Evolutionary conservation across 1,139 yeast species (phyloP), one percentile per base, ranked within the genome.

Genomic region (Hyphopichia fennica): DNA sequence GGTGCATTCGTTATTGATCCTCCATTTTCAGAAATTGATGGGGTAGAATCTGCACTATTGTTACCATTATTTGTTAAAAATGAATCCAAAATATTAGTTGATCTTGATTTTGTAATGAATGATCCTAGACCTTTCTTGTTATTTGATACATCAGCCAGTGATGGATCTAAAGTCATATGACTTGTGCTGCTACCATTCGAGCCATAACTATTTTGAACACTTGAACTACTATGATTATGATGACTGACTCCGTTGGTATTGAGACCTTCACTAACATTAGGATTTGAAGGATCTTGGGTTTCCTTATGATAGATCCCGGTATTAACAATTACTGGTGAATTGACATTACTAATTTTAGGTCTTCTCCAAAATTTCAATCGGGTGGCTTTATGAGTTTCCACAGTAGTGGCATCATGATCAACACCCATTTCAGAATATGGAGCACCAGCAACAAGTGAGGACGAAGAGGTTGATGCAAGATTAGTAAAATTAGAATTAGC

Each of bases 361-460:
- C 80, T 62, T 56, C 80, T 68, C 84, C 84, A 79, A 55, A 79
- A 79, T 52, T 68, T 75, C 47, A 75, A 62, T 44, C 74, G 60
- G 1, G 77, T 72, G 4, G 79, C 77, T 50, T 67, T 69, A 43
- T 70, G 74, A 1, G 76, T 61, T 40, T 72, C 77, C 2, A 56
- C 57, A 13, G 52, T 53, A 8, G 49, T 42, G 9, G 43, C 34
- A 29, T 35, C 38, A 27, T 41, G 40, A 28, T 44, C 45, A n/a
- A 20, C 29, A 13, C 43, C n/a, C 6, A 34, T 34, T 17, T 54
- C 57, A 32, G 45, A 43, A 35, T 50, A 50, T 4, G 56, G 53
- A n/a, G 50, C 39, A 5, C 56, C 54, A 11, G 50, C 57, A 10
- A 54, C 34, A n/a, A 53, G 43, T 4, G 58, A 50, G 2, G 54